phyloP scores from a whole-genome alignment of 176 grass and related monocot species.

The Aegilops sharonensis region DNA sequence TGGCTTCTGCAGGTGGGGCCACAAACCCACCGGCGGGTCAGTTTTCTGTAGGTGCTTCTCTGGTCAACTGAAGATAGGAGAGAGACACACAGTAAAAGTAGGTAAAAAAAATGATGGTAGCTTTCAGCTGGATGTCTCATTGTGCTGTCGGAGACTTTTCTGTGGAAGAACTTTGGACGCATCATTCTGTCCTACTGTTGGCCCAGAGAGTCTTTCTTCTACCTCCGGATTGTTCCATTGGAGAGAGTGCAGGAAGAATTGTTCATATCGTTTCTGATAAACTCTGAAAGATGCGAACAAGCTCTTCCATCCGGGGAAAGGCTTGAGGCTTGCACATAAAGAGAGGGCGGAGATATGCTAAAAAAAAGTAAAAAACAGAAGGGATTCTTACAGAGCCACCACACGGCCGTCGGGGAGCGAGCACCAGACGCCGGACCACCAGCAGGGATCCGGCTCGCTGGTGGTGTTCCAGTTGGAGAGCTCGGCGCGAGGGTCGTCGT shows the following conservation, averaged over 20 bases:
- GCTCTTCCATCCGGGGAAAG: not conserved
- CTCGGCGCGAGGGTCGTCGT: constrained; percentile 59
- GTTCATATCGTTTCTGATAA: not conserved
- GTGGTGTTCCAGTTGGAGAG: constrained; percentile 78
- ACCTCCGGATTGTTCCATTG: not conserved
- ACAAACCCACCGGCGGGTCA: not conserved
- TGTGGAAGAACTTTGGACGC: constrained; percentile 17
- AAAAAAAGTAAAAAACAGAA: not conserved
- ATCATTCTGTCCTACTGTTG: constrained; percentile 23
- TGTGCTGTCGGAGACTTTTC: constrained; percentile 34
- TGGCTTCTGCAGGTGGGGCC: not conserved
- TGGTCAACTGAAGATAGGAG: constrained; percentile 35
- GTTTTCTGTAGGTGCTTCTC: not conserved
- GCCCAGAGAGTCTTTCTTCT: not conserved
- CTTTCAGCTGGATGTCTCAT: constrained; percentile 44
- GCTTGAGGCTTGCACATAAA: not conserved
- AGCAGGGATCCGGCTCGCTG: constrained; percentile 52
- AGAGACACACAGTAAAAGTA: not conserved
- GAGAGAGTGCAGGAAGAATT: not conserved
- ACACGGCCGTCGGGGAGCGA: constrained; percentile 42
- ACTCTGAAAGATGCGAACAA: not conserved
- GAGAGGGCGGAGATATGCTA: not conserved
- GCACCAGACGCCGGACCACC: constrained; percentile 66
- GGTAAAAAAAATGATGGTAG: constrained; percentile 42
- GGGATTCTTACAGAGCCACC: constrained; percentile 61